phyloP scores from a whole-genome alignment of 345 rosid genomes.

The Laguncularia racemosa region DNA sequence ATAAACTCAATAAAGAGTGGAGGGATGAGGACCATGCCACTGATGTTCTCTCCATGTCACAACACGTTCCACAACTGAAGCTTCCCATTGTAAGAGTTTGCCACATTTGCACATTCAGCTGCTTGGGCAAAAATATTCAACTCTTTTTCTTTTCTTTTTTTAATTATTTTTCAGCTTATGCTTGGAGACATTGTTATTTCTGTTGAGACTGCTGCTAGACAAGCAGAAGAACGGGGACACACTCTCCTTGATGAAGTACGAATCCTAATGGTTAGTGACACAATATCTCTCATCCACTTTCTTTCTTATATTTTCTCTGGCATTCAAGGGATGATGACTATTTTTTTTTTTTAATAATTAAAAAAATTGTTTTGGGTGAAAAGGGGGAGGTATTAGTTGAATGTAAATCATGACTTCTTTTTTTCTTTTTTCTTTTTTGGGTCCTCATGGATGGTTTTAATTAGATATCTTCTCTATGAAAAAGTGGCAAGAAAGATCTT shows the following conservation, averaged over 20 bases:
- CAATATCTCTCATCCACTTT: neutral
- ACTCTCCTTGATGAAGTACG: constrained; percentile 88
- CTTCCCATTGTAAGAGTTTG: constrained; percentile 64
- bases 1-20: constrained; percentile 89
- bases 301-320: neutral
- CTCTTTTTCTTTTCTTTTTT: neutral
- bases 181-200: constrained; percentile 94
- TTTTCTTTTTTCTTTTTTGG: too few species aligned
- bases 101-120: neutral
- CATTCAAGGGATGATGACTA: neutral
- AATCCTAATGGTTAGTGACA: constrained; percentile 65
- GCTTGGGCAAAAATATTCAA: neutral
- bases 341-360: neutral
- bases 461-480: neutral
- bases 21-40: constrained; percentile 91
- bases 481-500: neutral
- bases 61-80: constrained; percentile 63
- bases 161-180: constrained; percentile 59
- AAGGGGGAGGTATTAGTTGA: neutral
- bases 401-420: neutral
- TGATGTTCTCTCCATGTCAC: constrained; percentile 95
- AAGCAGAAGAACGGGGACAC: constrained; percentile 90
- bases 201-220: constrained; percentile 84
- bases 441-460: neutral
- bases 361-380: neutral